phyloP scores from a whole-genome alignment of 1,139 yeast species.

The Pichia sp. region DNA sequence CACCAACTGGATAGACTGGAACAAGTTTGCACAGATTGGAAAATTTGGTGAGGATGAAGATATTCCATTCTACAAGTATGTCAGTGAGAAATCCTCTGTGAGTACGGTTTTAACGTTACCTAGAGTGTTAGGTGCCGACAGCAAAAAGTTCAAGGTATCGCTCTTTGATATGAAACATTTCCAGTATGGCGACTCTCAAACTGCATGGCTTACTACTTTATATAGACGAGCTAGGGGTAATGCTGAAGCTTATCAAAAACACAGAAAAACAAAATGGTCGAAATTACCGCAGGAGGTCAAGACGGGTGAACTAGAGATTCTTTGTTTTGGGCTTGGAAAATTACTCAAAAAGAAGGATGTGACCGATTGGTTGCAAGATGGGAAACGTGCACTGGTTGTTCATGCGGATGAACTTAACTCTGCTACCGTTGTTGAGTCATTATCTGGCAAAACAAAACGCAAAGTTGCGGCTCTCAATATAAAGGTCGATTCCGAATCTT shows the following conservation, averaged over 20 bases:
- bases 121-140: conserved; percentile 1
- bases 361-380: conserved; percentile 1
- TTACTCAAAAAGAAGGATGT: conserved; percentile 13
- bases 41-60: conserved; percentile 17
- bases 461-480: conserved; percentile 10
- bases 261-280: conserved; percentile 20
- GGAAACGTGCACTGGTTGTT: conserved; percentile 18
- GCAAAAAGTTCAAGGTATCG: conserved; percentile 13
- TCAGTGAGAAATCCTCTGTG: conserved; percentile 19
- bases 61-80: conserved; percentile 16
- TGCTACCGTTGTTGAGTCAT: conserved; percentile 8
- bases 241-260: conserved; percentile 17
- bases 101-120: conserved; percentile 22
- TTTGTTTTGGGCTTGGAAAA: conserved; percentile 20
- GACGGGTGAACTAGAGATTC: conserved; percentile 19
- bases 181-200: conserved; percentile 18
- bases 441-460: conserved; percentile 10
- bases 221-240: conserved; percentile 18
- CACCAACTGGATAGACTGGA: conserved; percentile 27
- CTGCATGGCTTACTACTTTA: conserved; percentile 17
- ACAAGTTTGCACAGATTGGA: conserved; percentile 23
- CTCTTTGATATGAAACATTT: conserved; percentile 21
- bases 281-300: conserved; percentile 15
- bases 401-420: conserved; percentile 24
- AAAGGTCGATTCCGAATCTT: conserved; percentile 13